Base-by-base conservation (phyloP, 495 filamentous ascomycete species). In the Tuber indicum region DNA sequence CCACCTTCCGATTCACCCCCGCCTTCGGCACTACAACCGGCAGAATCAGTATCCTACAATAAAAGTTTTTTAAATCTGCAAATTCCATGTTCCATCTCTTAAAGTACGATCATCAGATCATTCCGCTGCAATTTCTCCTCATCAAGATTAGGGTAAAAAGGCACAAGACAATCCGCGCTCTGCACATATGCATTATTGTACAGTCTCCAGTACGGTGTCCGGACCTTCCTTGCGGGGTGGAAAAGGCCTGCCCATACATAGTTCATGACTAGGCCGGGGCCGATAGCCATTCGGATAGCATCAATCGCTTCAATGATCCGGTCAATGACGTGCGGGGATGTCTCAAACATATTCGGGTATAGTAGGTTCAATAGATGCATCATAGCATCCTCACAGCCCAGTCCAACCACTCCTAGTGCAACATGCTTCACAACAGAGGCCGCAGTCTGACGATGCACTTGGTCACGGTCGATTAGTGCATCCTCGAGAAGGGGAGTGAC, bases 331-430 rank as follows among this genome's bases (percentile, higher is more conserved):
- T 99, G 96, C 14, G 96, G 96, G 77, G 91, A 94, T 3, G 96
- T 99, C 86, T 99, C 96, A 86, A 98, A 99, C 81, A 99, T 89
- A 84, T 99, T 99, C 23, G 96, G 96, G 85, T 93, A 97, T 17
- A 98, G 89, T 21, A 99, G 87, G 84, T 98, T 98, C 75, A 99
- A 91, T 17, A 99, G 89, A 87, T 99, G 96, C 71, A 98, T 87
- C 94, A 98, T 98, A 42, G 96, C 96, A 84, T 99, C 96, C 85
- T 99, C 96, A 84, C 94, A 97, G n/a, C 96, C 96, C 36, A 99
- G 87, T 44, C 96, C 96, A 72, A 98, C 95, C 32, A 98, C 94
- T 66, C 96, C 96, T 5, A 98, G 89, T 3, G 96, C 96, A 74
- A 99, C 91, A 81, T 99, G 96, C 86, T 98, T 98, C 85, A 98